Evolutionary conservation across 257 asterid genomes (phyloP).

Genomic region (Primulina huaijiensis): DNA sequence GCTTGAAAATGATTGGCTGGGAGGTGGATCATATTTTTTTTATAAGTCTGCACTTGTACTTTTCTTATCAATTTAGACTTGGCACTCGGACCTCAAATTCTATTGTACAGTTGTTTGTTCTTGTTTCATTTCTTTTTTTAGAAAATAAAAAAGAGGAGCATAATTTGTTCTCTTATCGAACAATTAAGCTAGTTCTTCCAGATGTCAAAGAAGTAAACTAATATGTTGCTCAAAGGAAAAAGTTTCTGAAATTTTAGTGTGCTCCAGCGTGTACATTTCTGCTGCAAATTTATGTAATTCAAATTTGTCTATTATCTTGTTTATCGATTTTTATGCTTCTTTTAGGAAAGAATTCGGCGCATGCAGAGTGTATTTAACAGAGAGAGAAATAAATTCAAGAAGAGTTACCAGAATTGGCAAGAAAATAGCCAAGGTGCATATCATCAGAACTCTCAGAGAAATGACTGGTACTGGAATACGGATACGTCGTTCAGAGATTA

Average conservation of each 20-base stretch:
- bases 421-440: constrained; percentile 58
- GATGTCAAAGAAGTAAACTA: neutral
- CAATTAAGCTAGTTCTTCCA: constrained; percentile 8
- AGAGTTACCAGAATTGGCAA: constrained; percentile 81
- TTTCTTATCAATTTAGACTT: neutral
- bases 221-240: neutral
- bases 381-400: constrained; percentile 71
- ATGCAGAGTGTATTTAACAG: constrained; percentile 92
- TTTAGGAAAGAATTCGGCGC: constrained; percentile 84
- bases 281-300: constrained; percentile 16
- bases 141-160: neutral
- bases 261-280: constrained; percentile 1
- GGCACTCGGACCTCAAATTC: neutral
- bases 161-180: constrained; percentile 18
- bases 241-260: constrained; percentile 1
- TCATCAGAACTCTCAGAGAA: constrained; percentile 84
- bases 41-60: neutral
- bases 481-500: constrained; percentile 59
- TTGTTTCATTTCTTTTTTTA: no score
- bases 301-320: constrained; percentile 2
- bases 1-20: neutral
- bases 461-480: constrained; percentile 92
- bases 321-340: constrained; percentile 26
- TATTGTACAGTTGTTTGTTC: neutral
- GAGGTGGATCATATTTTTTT: constrained; percentile 9